phyloP scores from a whole-genome alignment of 306 rosid species.

The Citrullus mucosospermus region DNA sequence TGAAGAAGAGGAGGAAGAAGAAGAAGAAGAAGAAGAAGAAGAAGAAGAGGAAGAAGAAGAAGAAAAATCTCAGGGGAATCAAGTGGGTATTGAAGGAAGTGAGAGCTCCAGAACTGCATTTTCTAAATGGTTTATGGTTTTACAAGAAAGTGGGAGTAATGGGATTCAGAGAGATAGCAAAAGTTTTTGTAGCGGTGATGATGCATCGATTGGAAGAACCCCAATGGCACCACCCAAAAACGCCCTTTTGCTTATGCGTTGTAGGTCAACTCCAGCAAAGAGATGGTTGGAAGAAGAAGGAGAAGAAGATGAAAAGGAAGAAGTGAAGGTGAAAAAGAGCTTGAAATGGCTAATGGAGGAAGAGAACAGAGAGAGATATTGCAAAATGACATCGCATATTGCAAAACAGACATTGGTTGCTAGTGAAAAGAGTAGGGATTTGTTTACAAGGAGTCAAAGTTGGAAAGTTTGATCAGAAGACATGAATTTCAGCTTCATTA shows the following conservation, averaged over 20 bases:
- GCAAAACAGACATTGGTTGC: conserved; percentile 27
- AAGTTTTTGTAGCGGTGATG: neutral
- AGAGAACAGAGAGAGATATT: conserved; percentile 35
- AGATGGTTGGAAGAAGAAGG: conserved; percentile 31
- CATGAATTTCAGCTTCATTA: neutral
- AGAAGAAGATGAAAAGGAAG: conserved; percentile 6
- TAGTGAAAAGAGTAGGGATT: conserved; percentile 27
- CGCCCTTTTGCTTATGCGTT: conserved; percentile 82
- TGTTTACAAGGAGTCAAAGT: conserved; percentile 62
- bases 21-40: conserved; percentile 16
- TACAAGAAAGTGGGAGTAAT: conserved; percentile 48
- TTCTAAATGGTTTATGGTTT: conserved; percentile 86
- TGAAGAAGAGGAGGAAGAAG: conserved; percentile 30
- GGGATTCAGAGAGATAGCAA: conserved; percentile 12
- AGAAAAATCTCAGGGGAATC: conserved; percentile 1
- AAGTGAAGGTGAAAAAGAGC: conserved; percentile 28
- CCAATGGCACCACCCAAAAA: conserved; percentile 53
- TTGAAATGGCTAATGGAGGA: conserved; percentile 72
- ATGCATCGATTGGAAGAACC: conserved; percentile 1
- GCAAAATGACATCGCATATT: conserved; percentile 51
- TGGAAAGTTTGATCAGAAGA: conserved; percentile 40
- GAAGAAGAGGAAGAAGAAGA: conserved; percentile 20
- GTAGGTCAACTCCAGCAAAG: conserved; percentile 91
- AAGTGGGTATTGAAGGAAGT: conserved; percentile 7
- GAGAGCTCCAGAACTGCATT: conserved; percentile 46